Conservation (phyloP, 257 asterid species). For the Leptodermis oblonga region DNA sequence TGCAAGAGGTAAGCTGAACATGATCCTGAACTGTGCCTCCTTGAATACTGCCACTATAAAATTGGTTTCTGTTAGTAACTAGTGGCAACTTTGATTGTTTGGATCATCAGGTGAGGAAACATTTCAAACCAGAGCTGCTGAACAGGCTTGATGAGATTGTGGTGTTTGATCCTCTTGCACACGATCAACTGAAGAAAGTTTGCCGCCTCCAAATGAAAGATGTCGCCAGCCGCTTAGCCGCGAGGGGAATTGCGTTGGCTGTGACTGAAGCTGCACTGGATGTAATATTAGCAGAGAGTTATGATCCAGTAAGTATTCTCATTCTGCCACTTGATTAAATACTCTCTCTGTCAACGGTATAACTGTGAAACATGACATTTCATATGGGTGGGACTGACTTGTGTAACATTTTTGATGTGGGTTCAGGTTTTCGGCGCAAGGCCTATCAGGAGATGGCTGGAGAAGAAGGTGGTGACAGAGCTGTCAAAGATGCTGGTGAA, state of each 20-base stretch:
- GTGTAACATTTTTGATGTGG: not conserved
- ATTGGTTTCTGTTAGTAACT: not conserved
- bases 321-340: not conserved
- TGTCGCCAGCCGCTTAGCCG: conserved; percentile 77
- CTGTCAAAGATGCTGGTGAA: conserved; percentile 73
- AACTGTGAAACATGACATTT: not conserved
- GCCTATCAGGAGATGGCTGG: conserved; percentile 91
- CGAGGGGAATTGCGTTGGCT: conserved; percentile 81
- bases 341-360: too few species aligned
- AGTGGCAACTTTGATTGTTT: not conserved
- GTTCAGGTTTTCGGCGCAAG: conserved; percentile 78
- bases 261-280: conserved; percentile 72
- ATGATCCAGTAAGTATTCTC: conserved; percentile 63
- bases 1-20: conserved; percentile 52
- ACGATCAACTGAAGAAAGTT: conserved; percentile 72
- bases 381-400: not conserved
- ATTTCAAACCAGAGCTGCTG: conserved; percentile 86
- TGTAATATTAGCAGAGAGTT: conserved; percentile 65
- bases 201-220: conserved; percentile 81
- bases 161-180: conserved; percentile 85
- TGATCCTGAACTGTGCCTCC: not conserved
- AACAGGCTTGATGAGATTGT: conserved; percentile 84
- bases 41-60: not conserved
- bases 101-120: conserved; percentile 69
- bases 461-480: conserved; percentile 78